Evolutionary conservation across 306 rosid species (phyloP), one percentile per base, ranked within the genome.

Genomic region (Elaeagnus macrophylla): DNA sequence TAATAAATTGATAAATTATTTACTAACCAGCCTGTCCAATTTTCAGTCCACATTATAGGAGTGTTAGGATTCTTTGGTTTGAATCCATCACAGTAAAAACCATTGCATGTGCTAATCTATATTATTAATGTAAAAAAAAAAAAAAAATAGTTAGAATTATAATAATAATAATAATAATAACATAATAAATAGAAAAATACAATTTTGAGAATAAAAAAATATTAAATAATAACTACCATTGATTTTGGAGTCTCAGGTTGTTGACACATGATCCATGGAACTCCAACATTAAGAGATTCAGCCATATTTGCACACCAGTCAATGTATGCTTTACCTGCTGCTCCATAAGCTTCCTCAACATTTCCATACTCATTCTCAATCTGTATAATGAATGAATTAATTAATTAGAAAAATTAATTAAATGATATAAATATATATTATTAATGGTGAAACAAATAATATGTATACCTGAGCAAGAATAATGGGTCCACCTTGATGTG

Each of bases 231-330:
- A 0, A 12, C 10, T 75, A 75, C 84, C 70, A 73, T 82, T 8
- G 89, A 75, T 11, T 68, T 53, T 6, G 89, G 84, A 18, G 89
- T 84, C 42, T 78, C 75, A 0, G 1, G 2, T 13, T 81, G 62
- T 7, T 81, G 84, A 49, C 84, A 81, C 88, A 81, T 81, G 17
- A 78, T 73, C 89, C 89, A 82, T 43, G 89, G 89, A 45, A 82
- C 78, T 5, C 82, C 85, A 13, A 76, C 15, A 15, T 79, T 1
- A 0, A 58, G 64, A 0, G 89, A 70, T 0, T 79, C 73, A 0
- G 85, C 89, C 73, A 82, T 70, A 9, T 45, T 55, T 0, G 89
- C 76, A 8, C 80, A 75, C 85, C 89, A 82, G 41, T 76, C 43
- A 1, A 82, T 35, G 9, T 82, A 81, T 14, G 68, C 60, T 53